Conservation (phyloP, 2,329 filamentous ascomycete genomes). For the Fusarium sp. region DNA sequence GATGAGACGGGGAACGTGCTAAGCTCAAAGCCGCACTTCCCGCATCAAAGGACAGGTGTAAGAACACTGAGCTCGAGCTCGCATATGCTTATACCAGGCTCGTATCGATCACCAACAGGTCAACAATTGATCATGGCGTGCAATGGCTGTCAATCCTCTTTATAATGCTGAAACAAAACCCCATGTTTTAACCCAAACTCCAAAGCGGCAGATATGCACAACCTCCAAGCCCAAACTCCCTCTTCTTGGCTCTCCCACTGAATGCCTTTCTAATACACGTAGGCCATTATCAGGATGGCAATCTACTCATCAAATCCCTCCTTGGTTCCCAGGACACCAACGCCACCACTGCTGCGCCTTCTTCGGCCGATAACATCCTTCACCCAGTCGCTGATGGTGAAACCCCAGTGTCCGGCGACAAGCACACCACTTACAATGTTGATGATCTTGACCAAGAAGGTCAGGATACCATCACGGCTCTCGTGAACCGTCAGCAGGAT, state of each 20-base stretch:
- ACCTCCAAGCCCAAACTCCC: constrained; percentile 30
- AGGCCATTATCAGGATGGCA: background rate
- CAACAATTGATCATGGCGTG: background rate
- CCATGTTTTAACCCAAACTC: constrained; percentile 43
- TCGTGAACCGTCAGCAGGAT: constrained; percentile 89
- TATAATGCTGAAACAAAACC: constrained; percentile 25
- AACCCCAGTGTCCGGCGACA: constrained; percentile 94
- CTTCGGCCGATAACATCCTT: constrained; percentile 65
- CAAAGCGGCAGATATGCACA: constrained; percentile 29
- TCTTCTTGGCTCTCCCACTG: constrained; percentile 28
- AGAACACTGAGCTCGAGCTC: background rate
- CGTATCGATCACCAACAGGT: background rate
- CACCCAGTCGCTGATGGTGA: constrained; percentile 84
- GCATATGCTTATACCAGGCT: background rate
- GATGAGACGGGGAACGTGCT: background rate
- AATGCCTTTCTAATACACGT: constrained; percentile 17
- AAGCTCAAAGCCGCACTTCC: background rate
- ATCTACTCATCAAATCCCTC: constrained; percentile 47
- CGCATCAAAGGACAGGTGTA: background rate
- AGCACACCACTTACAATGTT: constrained; percentile 93
- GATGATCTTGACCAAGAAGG: constrained; percentile 83
- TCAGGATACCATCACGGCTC: constrained; percentile 78
- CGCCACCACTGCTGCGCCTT: constrained; percentile 57
- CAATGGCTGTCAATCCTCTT: constrained; percentile 9
- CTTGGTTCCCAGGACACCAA: constrained; percentile 65